Percentiles rank a stretch among this genome's conserved stretches.
phyloP scores from a whole-genome alignment of 106 monocot genomes.

The Platanthera zijinensis region DNA sequence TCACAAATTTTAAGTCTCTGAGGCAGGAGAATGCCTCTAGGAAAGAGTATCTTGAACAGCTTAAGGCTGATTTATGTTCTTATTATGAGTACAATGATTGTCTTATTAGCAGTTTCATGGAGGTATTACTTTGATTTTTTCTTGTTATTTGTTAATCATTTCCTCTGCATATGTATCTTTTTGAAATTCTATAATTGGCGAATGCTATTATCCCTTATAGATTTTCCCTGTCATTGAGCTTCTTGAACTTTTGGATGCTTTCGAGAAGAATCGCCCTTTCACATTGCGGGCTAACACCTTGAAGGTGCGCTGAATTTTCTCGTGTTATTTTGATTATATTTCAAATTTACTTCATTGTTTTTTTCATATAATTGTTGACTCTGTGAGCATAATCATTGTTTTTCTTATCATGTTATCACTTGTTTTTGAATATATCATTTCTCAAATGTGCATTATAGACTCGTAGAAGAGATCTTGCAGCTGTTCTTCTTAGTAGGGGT shows the following conservation, averaged over 20 bases:
- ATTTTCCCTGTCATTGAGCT: slow-evolving; percentile 80
- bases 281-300: slow-evolving; percentile 81
- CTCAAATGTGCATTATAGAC: slow-evolving; percentile 37
- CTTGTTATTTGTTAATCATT: background rate
- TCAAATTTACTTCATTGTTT: background rate
- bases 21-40: slow-evolving; percentile 62
- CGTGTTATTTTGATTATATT: background rate
- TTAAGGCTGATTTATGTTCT: slow-evolving; percentile 61
- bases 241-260: slow-evolving; percentile 74
- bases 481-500: slow-evolving; percentile 77
- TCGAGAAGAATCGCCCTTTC: slow-evolving; percentile 77
- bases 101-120: slow-evolving; percentile 62
- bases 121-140: slow-evolving; percentile 32
- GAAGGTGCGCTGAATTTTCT: slow-evolving; percentile 43
- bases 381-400: background rate
- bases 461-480: slow-evolving; percentile 80
- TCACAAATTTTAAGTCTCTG: slow-evolving; percentile 68
- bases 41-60: slow-evolving; percentile 71
- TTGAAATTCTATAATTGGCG: background rate
- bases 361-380: background rate
- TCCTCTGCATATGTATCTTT: slow-evolving; percentile 1
- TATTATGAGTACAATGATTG: slow-evolving; percentile 97
- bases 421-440: background rate
- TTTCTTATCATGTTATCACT: background rate
- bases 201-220: slow-evolving; percentile 18